A percentile compares a stretch with the other conserved stretches of the same genome.
Conservation (phyloP, 306 rosid species). For the Astragalus glycyphyllos region DNA sequence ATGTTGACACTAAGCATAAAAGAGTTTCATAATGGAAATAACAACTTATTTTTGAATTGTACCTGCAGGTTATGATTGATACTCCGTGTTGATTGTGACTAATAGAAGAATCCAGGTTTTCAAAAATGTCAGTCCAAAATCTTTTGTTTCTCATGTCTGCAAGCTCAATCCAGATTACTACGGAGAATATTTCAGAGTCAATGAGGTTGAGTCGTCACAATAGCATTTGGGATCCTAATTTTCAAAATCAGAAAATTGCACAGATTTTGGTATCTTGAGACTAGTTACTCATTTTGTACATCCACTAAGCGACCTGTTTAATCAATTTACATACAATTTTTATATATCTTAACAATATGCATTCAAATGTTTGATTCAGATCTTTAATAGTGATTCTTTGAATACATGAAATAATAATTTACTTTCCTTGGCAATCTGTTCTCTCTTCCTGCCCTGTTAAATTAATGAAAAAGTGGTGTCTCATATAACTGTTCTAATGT, state of each 20-base stretch:
- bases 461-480: neutral
- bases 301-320: slow-evolving; percentile 51
- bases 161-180: slow-evolving; percentile 45
- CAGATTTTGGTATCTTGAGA: slow-evolving; percentile 55
- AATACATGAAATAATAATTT: slow-evolving; percentile 52
- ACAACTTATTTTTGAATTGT: slow-evolving; percentile 37
- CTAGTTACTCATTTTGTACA: slow-evolving; percentile 56
- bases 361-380: slow-evolving; percentile 45
- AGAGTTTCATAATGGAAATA: slow-evolving; percentile 11
- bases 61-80: slow-evolving; percentile 60
- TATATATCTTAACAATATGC: slow-evolving; percentile 42
- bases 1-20: slow-evolving; percentile 7
- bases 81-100: slow-evolving; percentile 31
- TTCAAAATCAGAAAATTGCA: slow-evolving; percentile 37
- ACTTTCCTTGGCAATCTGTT: slow-evolving; percentile 23
- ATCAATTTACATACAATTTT: slow-evolving; percentile 37
- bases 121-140: slow-evolving; percentile 45
- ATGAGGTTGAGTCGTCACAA: slow-evolving; percentile 43
- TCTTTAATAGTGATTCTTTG: slow-evolving; percentile 60
- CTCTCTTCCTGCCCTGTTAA: slow-evolving; percentile 17
- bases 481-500: neutral
- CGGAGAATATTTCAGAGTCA: slow-evolving; percentile 45
- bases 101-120: slow-evolving; percentile 41
- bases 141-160: slow-evolving; percentile 46
- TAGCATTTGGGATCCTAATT: slow-evolving; percentile 47